Percentiles rank a stretch among this genome's conserved stretches.
phyloP scores from a whole-genome alignment of 108 stramenopile species.

The Conticribra guillardii region DNA sequence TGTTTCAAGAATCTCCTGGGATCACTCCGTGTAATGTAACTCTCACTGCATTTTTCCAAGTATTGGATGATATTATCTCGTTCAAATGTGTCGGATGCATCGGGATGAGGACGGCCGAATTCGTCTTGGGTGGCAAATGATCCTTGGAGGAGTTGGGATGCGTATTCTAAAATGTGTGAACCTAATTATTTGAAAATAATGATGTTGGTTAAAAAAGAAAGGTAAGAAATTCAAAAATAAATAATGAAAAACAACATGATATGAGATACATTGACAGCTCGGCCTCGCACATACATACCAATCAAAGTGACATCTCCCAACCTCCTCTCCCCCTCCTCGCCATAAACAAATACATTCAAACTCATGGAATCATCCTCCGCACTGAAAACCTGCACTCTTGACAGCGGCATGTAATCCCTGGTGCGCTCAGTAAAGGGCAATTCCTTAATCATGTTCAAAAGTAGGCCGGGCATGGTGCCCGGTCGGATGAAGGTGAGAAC shows the following conservation, averaged over 20 bases:
- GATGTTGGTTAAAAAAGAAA: not conserved
- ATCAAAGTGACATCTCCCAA: constrained; percentile 49
- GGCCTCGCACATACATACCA: constrained; percentile 7
- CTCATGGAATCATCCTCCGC: constrained; percentile 84
- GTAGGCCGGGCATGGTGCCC: constrained; percentile 77
- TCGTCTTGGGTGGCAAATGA: constrained; percentile 46
- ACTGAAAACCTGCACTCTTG: constrained; percentile 88
- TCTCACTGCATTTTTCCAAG: constrained; percentile 76
- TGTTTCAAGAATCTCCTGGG: constrained; percentile 86
- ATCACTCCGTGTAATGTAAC: constrained; percentile 63
- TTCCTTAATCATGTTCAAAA: constrained; percentile 83
- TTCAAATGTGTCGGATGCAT: constrained; percentile 52
- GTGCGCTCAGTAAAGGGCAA: constrained; percentile 56
- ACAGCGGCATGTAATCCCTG: constrained; percentile 62
- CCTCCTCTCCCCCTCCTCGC: constrained; percentile 43
- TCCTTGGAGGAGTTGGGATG: constrained; percentile 60
- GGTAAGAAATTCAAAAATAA: not conserved
- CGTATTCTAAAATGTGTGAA: constrained; percentile 67
- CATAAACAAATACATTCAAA: constrained; percentile 94
- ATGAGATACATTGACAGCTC: not conserved
- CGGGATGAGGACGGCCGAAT: constrained; percentile 50
- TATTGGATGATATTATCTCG: constrained; percentile 70
- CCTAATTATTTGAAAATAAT: constrained; percentile 13
- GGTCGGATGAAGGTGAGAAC: constrained; percentile 90
- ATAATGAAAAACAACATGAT: not conserved